Conservation (phyloP, 2,329 filamentous ascomycete species). For the Talaromyces pinophilus region DNA sequence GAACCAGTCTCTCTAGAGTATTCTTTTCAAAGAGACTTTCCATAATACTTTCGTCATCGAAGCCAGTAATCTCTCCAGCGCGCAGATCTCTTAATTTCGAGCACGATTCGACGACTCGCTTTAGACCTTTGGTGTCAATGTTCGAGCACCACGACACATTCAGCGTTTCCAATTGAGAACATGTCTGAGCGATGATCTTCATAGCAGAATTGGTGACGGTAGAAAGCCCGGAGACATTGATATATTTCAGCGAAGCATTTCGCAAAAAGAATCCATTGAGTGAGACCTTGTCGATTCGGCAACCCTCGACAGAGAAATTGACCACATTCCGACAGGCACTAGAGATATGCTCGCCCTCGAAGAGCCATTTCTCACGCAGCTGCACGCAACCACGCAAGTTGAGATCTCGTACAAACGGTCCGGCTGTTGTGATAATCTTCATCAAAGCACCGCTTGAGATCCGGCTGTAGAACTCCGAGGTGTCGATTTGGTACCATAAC, state of each 20-base stretch:
- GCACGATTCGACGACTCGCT: conserved; percentile 71
- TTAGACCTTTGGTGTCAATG: conserved; percentile 75
- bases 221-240: conserved; percentile 81
- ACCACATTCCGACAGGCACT: conserved; percentile 83
- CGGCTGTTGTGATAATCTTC: conserved; percentile 80
- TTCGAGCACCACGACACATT: conserved; percentile 94
- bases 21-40: conserved; percentile 76
- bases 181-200: conserved; percentile 80
- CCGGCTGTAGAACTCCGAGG: conserved; percentile 80
- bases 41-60: conserved; percentile 72
- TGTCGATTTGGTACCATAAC: conserved; percentile 82
- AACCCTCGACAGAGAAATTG: conserved; percentile 85
- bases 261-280: conserved; percentile 77
- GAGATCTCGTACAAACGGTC: conserved; percentile 85
- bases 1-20: conserved; percentile 75
- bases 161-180: conserved; percentile 76
- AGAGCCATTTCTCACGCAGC: conserved; percentile 75
- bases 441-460: conserved; percentile 83
- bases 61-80: conserved; percentile 77
- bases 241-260: conserved; percentile 75
- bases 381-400: conserved; percentile 92
- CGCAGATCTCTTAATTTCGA: conserved; percentile 73
- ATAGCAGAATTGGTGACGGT: conserved; percentile 78
- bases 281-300: conserved; percentile 75
- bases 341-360: conserved; percentile 68